Evolutionary conservation across 352 stramenopile species (phyloP), one percentile per base, ranked within the genome.

Genomic region (Phytophthora syringae): DNA sequence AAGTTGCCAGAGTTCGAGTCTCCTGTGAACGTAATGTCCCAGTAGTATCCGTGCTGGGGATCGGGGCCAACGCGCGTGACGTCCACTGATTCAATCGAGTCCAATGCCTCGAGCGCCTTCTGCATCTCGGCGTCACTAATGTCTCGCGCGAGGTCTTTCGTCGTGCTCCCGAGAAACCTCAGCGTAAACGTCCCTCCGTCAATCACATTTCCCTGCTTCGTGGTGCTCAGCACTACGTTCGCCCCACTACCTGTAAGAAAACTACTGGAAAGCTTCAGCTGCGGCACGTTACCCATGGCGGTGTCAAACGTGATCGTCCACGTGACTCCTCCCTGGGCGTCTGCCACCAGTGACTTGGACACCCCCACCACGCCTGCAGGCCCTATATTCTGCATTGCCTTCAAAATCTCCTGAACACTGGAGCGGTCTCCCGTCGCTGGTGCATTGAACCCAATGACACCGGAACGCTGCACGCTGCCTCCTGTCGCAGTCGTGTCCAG

Each of bases 141-240:
- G 60, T 98, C 84, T 44, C 74, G 85, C 7, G 83, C 52, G 51
- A 98, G 94, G 47, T 94, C 90, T 13, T 79, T 77, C 0, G 96
- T 98, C 34, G 84, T 93, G 34, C 93, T 87, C 13, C 90, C 94
- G 21, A 86, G 80, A 32, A 99, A 98, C 5, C 64, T 77, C 2
- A 99, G 79, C 32, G 84, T 98, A 74, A 99, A 99, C 36, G 86
- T 93, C 3, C 96, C 96, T 3, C 79, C 87, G 11, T 68, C 18
- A 25, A 95, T 92, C 10, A 88, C 61, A 44, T 93, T 94, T 22
- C 79, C 85, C 36, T 84, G 72, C 13, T 60, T 76, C 2, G 73
- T 64, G 1, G 85, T 93, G n/a, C 58, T 79, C n/a, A 94, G 50
- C 47, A 84, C 67, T 11, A 94, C 84, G 24, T 86, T 89, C 2